Conservation (phyloP, 1,139 yeast genomes). For the Scheffersomyces stambukii region DNA sequence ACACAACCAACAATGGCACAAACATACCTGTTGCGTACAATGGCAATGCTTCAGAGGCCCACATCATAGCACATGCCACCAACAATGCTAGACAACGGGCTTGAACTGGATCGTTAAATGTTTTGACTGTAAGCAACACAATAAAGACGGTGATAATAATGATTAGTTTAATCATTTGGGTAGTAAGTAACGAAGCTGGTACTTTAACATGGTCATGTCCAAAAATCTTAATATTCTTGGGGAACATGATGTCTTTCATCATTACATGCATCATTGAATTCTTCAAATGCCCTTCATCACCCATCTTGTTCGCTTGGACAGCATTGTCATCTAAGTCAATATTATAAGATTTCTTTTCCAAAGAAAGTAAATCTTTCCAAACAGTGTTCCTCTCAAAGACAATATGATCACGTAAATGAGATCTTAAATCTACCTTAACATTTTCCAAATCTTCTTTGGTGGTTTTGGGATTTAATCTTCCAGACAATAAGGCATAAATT, state of each 20-base stretch:
- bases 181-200: slow-evolving; percentile 28
- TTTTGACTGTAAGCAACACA: slow-evolving; percentile 49
- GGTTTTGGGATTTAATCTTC: slow-evolving; percentile 26
- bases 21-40: slow-evolving; percentile 78
- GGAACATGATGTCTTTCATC: slow-evolving; percentile 20
- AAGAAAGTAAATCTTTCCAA: slow-evolving; percentile 91
- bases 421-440: slow-evolving; percentile 64
- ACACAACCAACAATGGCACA: slow-evolving; percentile 75
- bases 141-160: slow-evolving; percentile 43
- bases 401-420: slow-evolving; percentile 83
- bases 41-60: slow-evolving; percentile 96
- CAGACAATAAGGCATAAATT: slow-evolving; percentile 42
- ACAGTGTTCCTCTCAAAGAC: slow-evolving; percentile 97
- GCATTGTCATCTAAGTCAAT: slow-evolving; percentile 27
- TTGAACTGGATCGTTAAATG: slow-evolving; percentile 65
- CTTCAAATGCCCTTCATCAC: slow-evolving; percentile 23
- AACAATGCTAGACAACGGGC: slow-evolving; percentile 78
- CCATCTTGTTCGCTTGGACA: slow-evolving; percentile 25
- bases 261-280: slow-evolving; percentile 22
- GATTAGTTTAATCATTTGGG: slow-evolving; percentile 42
- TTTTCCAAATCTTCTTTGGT: slow-evolving; percentile 35
- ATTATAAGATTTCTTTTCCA: slow-evolving; percentile 58
- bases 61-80: slow-evolving; percentile 70
- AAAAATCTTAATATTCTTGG: slow-evolving; percentile 14
- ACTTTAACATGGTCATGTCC: slow-evolving; percentile 16